Percentiles rank a stretch among this genome's conserved stretches.
phyloP scores from a whole-genome alignment of 1,284 basidiomycete genomes.

The Fomitopsis schrenkii region DNA sequence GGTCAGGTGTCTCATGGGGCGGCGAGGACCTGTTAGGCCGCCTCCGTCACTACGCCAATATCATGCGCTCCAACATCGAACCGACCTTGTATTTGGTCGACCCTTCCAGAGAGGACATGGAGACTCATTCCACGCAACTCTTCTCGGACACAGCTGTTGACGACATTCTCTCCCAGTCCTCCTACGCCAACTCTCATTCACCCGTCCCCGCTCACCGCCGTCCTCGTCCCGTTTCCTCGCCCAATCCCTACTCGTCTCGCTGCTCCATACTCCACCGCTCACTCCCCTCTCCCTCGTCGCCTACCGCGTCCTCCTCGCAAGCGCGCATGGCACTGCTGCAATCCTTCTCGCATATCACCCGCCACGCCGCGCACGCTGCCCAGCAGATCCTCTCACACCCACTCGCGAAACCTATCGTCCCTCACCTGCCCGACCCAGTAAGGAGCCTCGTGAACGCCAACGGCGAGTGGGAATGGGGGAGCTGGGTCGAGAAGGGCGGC shows the following conservation, averaged over 20 bases:
- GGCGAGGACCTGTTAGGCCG: conserved; percentile 82
- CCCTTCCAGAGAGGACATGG: conserved; percentile 86
- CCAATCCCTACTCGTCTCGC: conserved; percentile 61
- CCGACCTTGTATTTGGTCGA: conserved; percentile 88
- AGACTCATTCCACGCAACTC: conserved; percentile 79
- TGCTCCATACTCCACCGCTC: conserved; percentile 78
- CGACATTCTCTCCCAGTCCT: conserved; percentile 74
- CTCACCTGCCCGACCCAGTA: conserved; percentile 90
- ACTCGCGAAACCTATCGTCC: conserved; percentile 89
- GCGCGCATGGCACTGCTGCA: conserved; percentile 76
- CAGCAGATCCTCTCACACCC: conserved; percentile 93
- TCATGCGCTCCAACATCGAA: conserved; percentile 77
- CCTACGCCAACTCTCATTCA: conserved; percentile 71
- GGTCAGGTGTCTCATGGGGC: conserved; percentile 59
- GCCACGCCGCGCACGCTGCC: conserved; percentile 84
- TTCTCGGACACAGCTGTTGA: conserved; percentile 82
- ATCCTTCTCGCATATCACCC: conserved; percentile 86
- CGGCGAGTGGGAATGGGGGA: conserved; percentile 82
- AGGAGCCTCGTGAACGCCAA: conserved; percentile 81
- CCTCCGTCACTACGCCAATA: conserved; percentile 65
- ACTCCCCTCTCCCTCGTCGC: conserved; percentile 42
- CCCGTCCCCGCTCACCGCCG: conserved; percentile 80
- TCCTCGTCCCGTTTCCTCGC: conserved; percentile 57
- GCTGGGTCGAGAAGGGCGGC: conserved; percentile 83
- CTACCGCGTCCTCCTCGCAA: conserved; percentile 52